Percentiles rank a stretch among this genome's conserved stretches.
phyloP scores from a whole-genome alignment of 108 stramenopile genomes.

The Seminavis robusta region DNA sequence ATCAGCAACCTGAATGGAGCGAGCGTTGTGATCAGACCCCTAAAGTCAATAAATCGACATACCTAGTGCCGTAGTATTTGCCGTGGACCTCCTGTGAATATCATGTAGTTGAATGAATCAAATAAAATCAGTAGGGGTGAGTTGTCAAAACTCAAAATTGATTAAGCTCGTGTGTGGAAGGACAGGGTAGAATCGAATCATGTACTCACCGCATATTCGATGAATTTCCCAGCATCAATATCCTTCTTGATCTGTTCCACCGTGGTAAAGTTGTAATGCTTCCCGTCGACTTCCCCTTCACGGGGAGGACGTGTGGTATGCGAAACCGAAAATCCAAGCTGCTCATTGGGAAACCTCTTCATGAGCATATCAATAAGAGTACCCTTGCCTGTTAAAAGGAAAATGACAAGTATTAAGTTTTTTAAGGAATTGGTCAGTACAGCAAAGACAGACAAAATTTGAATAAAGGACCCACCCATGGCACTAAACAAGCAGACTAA shows the following conservation, averaged over 20 bases:
- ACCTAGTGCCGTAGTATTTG: conserved; percentile 92
- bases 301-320: conserved; percentile 94
- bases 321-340: conserved; percentile 84
- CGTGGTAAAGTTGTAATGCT: conserved; percentile 90
- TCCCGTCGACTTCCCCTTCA: conserved; percentile 78
- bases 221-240: conserved; percentile 71
- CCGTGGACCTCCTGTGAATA: conserved; percentile 73
- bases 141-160: background rate
- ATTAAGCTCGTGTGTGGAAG: background rate
- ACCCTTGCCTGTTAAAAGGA: conserved; percentile 42
- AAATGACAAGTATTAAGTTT: background rate
- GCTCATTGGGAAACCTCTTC: conserved; percentile 60
- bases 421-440: background rate
- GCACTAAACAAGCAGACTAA: conserved; percentile 31
- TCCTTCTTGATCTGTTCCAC: conserved; percentile 80
- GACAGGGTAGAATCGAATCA: background rate
- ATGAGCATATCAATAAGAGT: conserved; percentile 78
- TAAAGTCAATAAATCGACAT: background rate
- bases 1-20: background rate
- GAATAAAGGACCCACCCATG: background rate
- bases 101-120: too few species aligned
- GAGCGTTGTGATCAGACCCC: background rate
- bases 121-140: background rate
- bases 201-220: conserved; percentile 85
- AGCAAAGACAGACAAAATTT: background rate